Base-by-base conservation (phyloP, 805 yeast genomes). In the Kodamaea kaohsiungensis region DNA sequence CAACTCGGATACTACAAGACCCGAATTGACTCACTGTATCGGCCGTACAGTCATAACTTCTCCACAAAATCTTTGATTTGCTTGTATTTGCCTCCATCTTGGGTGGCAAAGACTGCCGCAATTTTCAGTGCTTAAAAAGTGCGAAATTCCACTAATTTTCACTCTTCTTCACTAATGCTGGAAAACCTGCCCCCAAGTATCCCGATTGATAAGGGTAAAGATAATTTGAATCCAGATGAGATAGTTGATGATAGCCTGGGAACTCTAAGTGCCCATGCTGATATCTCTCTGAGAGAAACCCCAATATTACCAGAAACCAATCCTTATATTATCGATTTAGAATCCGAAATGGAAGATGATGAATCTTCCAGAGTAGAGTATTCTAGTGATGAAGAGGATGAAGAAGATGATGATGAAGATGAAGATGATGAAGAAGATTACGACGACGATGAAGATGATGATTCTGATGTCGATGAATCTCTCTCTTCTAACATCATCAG, bases 401-500 rank as follows among this genome's bases (percentile, higher is more conserved):
- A 40, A 17, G 49, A 52, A 10, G 48, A 51, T 8, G 51, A 49
- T 12, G 53, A 25, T 9, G 57, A 52, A 17, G 38, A 16, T 3
- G 43, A 27, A 10, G 49, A 39, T 9, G 46, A 39, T 7, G 63
- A 59, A 17, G 60, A 58, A 4, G 60, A 58, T 4, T 63, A 61
- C 33, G 49, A 61, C 27, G 62, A 59, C 5, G 59, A 3, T 22
- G 25, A 22, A 22, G n/a, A 57, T 15, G 66, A 62, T 27, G 53
- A 49, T 3, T 42, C 51, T 15, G 55, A 55, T 18, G 59, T 63
- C 13, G 66, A 67, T 47, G 72, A 72, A 35, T 62, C 74, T 7
- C 62, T 74, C 16, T 63, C 78, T 9, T 60, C 73, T 22, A 68
- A 77, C n/a, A 83, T 87, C 45, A 62, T 78, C 45, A 72, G 71